A percentile compares a stretch with the other conserved stretches of the same genome.
phyloP scores from a whole-genome alignment of 192 early-diverging fungal species.

The Phlyctochytrium arcticum region DNA sequence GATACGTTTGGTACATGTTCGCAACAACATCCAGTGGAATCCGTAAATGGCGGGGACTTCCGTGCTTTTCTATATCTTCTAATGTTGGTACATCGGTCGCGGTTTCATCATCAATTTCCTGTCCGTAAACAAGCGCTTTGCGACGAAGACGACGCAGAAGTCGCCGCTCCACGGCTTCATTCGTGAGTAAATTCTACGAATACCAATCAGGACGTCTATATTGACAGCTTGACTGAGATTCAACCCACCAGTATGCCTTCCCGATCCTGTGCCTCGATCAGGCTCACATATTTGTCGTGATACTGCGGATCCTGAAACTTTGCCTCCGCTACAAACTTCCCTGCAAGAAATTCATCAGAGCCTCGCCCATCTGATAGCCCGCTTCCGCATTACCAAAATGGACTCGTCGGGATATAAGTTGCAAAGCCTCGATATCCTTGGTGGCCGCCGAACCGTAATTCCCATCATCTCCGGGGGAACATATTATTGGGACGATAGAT shows the following conservation, averaged over 20 bases:
- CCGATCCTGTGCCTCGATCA: constrained; percentile 70
- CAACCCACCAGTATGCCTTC: constrained; percentile 70
- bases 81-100: background rate
- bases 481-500: constrained; percentile 73
- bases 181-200: constrained; percentile 71
- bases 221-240: too few species aligned
- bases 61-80: constrained; percentile 14
- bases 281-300: constrained; percentile 72
- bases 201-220: too few species aligned
- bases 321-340: constrained; percentile 95
- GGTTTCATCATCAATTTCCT: constrained; percentile 66
- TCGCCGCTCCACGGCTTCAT: constrained; percentile 76
- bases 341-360: constrained; percentile 31
- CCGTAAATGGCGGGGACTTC: constrained; percentile 25
- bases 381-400: constrained; percentile 90
- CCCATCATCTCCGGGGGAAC: constrained; percentile 68
- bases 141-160: constrained; percentile 76
- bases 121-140: constrained; percentile 93
- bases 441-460: constrained; percentile 95
- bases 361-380: too few species aligned
- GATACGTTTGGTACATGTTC: constrained; percentile 85
- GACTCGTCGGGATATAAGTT: constrained; percentile 87
- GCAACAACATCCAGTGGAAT: constrained; percentile 83
- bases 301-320: constrained; percentile 82
- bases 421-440: constrained; percentile 87